Base-by-base conservation (phyloP, 108 stramenopile species). In the Aurantiochytrium sp. region DNA sequence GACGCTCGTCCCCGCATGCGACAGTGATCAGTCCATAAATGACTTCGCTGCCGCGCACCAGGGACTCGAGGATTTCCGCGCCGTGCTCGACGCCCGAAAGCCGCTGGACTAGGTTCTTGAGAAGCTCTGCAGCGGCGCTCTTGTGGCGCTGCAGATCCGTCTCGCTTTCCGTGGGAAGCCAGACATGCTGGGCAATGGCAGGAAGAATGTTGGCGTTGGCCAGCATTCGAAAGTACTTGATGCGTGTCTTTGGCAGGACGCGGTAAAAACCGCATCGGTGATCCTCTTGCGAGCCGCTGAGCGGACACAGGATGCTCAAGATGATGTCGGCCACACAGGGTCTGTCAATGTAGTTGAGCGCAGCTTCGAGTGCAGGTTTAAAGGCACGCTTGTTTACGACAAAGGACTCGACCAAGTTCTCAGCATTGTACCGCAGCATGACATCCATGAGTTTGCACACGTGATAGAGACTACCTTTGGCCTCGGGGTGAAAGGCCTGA, bases 401-500 rank as follows among this genome's bases (percentile, higher is more conserved):
- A 83, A 83, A 53, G 45, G 76, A 83, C 76, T 53, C 45, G 12
- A 83, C 51, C 19, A 83, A 18, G n/a, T 53, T 53, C 51, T 83
- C 76, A 18, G 76, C 45, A 45, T 53, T 47, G 51, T 83, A 83
- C 19, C 76, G 76, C 6, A 83, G 76, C 49, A 83, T 47, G 23
- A 83, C 51, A 23, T 83, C 76, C 49, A 83, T 83, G 45, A 83
- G 45, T 45, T 83, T 83, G 76, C 76, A 83, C 49, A 83, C 76
- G 76, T 83, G 76, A 28, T 83, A 83, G 49, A 83, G 51, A 45
- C 76, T 83, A 19, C 49, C 45, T 23, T 53, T 23, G n/a, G 76
- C 19, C 45, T 83, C 49, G 25, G 76, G 76, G 51, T 83, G 76
- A 4, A 83, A 83, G 6, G 49, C 76, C 49, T 83, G 23, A 35